These are phyloP conservation scores for Collariella sp. DNA, from an alignment of 495 filamentous ascomycete species.

Conservation along the genomic window DNA sequence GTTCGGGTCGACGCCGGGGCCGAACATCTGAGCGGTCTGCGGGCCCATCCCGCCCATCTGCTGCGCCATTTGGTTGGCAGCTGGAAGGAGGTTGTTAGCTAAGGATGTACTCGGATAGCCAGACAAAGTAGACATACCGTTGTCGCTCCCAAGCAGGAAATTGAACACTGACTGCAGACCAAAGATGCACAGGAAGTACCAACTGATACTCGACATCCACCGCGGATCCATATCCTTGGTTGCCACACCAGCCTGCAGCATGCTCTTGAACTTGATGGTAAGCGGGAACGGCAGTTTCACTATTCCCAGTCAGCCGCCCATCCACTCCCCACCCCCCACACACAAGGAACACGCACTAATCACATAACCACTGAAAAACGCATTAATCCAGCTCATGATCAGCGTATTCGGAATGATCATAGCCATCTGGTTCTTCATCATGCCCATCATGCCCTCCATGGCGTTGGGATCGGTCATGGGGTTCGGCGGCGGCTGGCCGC, in stretches of 20 bases:
- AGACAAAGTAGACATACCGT: slow-evolving; percentile 52
- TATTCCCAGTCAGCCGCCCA: slow-evolving; percentile 7
- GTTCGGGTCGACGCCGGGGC: slow-evolving; percentile 88
- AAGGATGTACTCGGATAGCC: background rate
- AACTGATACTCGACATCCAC: slow-evolving; percentile 97
- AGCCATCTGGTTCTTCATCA: slow-evolving; percentile 99
- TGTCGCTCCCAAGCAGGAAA: slow-evolving; percentile 91
- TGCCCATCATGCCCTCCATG: slow-evolving; percentile 99
- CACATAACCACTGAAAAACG: slow-evolving; percentile 95
- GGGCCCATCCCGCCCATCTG: slow-evolving; percentile 84
- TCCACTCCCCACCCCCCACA: no score
- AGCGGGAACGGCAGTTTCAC: slow-evolving; percentile 98
- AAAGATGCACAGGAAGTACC: slow-evolving; percentile 97
- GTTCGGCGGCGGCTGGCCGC: slow-evolving; percentile 81
- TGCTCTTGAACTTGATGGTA: slow-evolving; percentile 97
- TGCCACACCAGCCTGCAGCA: slow-evolving; percentile 93
- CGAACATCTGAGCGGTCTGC: slow-evolving; percentile 61
- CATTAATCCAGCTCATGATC: slow-evolving; percentile 99
- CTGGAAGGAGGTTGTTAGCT: slow-evolving; percentile 35
- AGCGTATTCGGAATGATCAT: slow-evolving; percentile 99
- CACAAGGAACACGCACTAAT: slow-evolving; percentile 56
- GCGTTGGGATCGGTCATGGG: slow-evolving; percentile 94
- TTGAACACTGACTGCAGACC: slow-evolving; percentile 96
- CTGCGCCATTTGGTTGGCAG: slow-evolving; percentile 87
- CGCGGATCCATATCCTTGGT: slow-evolving; percentile 92